Evolutionary conservation across 192 early-diverging fungal species (phyloP), one percentile per base, ranked within the genome.

Genomic region (Chytriomyces confervae): DNA sequence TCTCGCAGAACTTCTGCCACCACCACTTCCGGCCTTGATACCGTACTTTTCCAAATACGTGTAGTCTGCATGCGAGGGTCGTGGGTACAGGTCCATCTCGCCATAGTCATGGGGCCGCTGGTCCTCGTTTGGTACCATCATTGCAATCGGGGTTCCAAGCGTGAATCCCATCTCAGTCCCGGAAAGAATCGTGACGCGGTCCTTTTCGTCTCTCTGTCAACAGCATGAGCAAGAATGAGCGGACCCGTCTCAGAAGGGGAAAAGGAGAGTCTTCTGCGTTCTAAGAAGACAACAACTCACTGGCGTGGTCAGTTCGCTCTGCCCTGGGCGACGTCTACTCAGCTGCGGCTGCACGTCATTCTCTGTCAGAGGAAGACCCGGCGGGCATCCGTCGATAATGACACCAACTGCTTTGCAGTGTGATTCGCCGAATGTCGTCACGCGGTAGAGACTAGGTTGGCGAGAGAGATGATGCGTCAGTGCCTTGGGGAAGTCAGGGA

Each of bases 341-440:
- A 99, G 86, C 82, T 97, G 96, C 66, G 91, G 89, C 80, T 98
- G 97, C 77, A 99, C 93, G 79, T 98, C 96, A 61, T 78, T 86
- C 84, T 97, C 97, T 49, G 89, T 93, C 69, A 99, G 81, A 45
- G 90, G 86, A 72, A 99, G 84, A n/a, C 97, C 96, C 5, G 97
- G 97, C 29, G 97, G 97, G 73, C 91, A 92, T 62, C 96, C 96
- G 79, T 99, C 97, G 71, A 99, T 86, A 75, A 99, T 96, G 68
- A 95, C 96, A 65, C 96, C 96, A 7, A 99, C 96, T 16, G 91
- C 96, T 78, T 97, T 98, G 87, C 97, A 98, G 88, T 99, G 97
- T 47, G 96, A 97, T 85, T 99, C 97, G 75, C 97, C 97, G 84
- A 92, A 98, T 47, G 97, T 99, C 2, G 95, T 95, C 20, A 97